Base-by-base conservation (phyloP, 148 eudicot species). In the Nepenthes gracilis region DNA sequence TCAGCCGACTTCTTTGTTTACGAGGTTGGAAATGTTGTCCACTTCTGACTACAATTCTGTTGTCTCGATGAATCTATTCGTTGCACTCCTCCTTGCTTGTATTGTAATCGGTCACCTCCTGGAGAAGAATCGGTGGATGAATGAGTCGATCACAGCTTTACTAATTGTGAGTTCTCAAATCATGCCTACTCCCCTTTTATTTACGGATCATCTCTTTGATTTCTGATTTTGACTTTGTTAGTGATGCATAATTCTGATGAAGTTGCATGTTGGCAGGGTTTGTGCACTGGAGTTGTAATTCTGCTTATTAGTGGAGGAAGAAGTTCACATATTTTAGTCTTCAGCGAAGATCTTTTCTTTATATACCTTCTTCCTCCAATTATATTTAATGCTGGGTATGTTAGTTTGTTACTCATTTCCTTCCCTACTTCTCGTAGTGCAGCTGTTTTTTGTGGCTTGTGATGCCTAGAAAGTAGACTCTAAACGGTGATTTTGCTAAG, bases 321-420 rank as follows among this genome's bases (percentile, higher is more conserved):
- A 61, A 55, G 45, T 57, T 65, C 68, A 6, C 68, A 65, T 47
- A 47, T 65, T n/a, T 47, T 65, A 15, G 68, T 65, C 35, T 65
- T 65, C 60, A 65, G 68, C 56, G 68, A 65, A 57, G 68, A 65
- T 47, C 68, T 65, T 35, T 65, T 65, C 68, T 65, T 65, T 36
- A 65, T 65, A 65, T 65, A 65, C 47, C 61, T 65, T 34, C 68
- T 65, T 56, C 68, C 68, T 36, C 68, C 68, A 32, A 65, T 65
- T 47, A 65, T 65, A 38, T 65, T 65, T 45, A 65, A 65, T 43
- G 68, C 68, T 65, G 68, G 68, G 68, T 65, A 65, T 57, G 68
- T 35, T 33, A 11, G 12, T 32, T 32, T 43, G 13, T 36, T 32
- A 13, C 8, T 47, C 38, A n/a, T 63, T 63, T 14, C 5, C 23